Percentiles rank a stretch among this genome's conserved stretches.
These are phyloP conservation scores for Ogataea hybrid DNA, from an alignment of 1,139 yeast species.

Conservation along the genomic window DNA sequence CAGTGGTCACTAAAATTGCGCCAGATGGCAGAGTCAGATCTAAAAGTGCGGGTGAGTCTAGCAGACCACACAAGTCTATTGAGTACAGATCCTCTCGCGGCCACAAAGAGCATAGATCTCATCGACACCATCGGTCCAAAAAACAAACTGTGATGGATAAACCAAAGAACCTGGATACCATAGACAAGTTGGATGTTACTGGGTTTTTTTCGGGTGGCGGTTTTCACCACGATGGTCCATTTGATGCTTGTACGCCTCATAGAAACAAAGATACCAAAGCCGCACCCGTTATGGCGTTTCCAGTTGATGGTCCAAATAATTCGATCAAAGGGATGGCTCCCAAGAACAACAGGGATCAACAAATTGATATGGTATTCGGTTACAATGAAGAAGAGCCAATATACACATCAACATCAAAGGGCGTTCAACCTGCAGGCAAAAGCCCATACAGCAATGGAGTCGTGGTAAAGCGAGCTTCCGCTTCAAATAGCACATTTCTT, in stretches of 20 bases:
- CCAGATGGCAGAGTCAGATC: conserved; percentile 32
- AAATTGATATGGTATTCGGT: conserved; percentile 65
- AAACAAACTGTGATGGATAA: conserved; percentile 31
- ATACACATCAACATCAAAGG: conserved; percentile 22
- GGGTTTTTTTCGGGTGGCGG: conserved; percentile 92
- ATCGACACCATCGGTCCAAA: conserved; percentile 22
- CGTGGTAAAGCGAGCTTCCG: conserved; percentile 28
- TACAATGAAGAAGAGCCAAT: conserved; percentile 32
- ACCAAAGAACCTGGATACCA: conserved; percentile 75
- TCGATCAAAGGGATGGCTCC: conserved; percentile 66
- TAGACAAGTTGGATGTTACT: conserved; percentile 92
- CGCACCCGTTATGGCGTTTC: conserved; percentile 95
- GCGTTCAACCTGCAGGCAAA: conserved; percentile 16
- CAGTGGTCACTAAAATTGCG: conserved; percentile 26
- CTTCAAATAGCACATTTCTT: conserved; percentile 20
- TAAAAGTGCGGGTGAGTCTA: conserved; percentile 29
- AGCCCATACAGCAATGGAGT: conserved; percentile 31
- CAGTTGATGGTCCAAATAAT: conserved; percentile 91
- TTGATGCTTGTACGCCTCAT: conserved; percentile 97
- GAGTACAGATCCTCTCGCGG: conserved; percentile 13
- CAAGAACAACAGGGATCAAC: conserved; percentile 47
- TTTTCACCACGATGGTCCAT: conserved; percentile 98
- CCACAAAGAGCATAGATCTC: conserved; percentile 14
- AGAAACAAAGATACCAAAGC: conserved; percentile 77
- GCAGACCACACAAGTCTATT: conserved; percentile 7